Evolutionary conservation across 192 early-diverging fungal species (phyloP).

Genomic region (Phycomyces nitens): DNA sequence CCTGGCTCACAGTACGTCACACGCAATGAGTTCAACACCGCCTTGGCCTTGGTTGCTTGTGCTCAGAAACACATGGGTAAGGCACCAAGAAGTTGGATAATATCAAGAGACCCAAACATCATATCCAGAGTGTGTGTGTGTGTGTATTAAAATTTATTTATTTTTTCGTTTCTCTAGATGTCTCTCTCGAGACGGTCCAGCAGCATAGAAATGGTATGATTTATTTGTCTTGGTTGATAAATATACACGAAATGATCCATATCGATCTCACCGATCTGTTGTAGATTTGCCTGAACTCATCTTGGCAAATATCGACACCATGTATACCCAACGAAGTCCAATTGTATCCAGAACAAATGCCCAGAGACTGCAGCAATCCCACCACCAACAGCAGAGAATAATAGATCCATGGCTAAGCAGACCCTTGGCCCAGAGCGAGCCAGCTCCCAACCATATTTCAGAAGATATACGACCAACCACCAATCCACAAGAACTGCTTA

Average conservation of each 20-base stretch:
- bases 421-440: no score
- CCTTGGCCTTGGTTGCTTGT: conserved; percentile 62
- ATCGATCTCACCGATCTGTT: background rate
- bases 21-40: conserved; percentile 65
- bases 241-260: no score
- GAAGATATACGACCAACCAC: background rate
- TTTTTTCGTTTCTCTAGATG: conserved; percentile 28
- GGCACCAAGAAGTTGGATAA: no score
- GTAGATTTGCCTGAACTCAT: conserved; percentile 59
- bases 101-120: no score
- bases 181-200: conserved; percentile 64
- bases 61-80: conserved; percentile 75
- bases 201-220: conserved; percentile 59
- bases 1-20: conserved; percentile 42
- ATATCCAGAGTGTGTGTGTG: background rate
- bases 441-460: background rate
- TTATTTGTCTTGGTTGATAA: no score
- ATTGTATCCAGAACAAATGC: conserved; percentile 13
- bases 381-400: background rate
- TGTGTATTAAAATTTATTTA: no score
- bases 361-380: conserved; percentile 17
- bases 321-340: conserved; percentile 25
- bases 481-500: background rate
- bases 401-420: no score
- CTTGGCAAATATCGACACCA: conserved; percentile 56